A percentile compares a stretch with the other conserved stretches of the same genome.
Conservation (phyloP, 805 yeast genomes). For the Hyphopichia homilentoma region DNA sequence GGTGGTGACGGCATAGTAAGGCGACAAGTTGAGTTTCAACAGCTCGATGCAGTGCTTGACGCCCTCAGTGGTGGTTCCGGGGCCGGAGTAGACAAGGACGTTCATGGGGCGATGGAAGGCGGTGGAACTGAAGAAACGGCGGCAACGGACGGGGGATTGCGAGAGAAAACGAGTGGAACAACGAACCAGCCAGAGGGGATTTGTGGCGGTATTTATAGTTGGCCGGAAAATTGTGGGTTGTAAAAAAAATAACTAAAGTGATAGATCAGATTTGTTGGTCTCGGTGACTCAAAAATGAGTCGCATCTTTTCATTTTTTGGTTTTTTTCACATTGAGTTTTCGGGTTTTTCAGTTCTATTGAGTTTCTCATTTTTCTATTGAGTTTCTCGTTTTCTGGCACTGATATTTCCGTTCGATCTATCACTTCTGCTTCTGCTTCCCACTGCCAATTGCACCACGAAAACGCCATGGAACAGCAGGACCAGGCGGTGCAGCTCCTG, state of each 20-base stretch:
- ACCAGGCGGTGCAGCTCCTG: conserved; percentile 17
- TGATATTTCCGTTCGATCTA: too few species aligned
- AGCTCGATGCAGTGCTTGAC: conserved; percentile 82
- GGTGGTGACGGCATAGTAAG: conserved; percentile 80
- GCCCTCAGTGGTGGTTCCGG: conserved; percentile 85
- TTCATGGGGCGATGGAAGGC: conserved; percentile 21
- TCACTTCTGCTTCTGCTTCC: too few species aligned
- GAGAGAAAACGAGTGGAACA: not conserved
- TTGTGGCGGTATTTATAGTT: not conserved
- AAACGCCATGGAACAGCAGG: conserved; percentile 6
- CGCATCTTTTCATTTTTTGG: too few species aligned
- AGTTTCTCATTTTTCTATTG: too few species aligned
- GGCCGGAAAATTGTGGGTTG: not conserved
- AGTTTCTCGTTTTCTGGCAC: too few species aligned
- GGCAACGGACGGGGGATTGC: not conserved
- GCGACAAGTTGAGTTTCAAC: conserved; percentile 70
- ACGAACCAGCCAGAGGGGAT: not conserved
- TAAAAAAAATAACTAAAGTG: too few species aligned
- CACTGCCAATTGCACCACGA: too few species aligned
- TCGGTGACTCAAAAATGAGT: too few species aligned
- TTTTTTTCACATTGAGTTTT: too few species aligned
- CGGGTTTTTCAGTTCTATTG: too few species aligned
- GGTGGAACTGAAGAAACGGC: not conserved
- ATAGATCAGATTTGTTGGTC: too few species aligned
- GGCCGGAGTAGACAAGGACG: conserved; percentile 38